Evolutionary conservation across 2,329 filamentous ascomycete species (phyloP).

Genomic region (Epichloe aotearoae): DNA sequence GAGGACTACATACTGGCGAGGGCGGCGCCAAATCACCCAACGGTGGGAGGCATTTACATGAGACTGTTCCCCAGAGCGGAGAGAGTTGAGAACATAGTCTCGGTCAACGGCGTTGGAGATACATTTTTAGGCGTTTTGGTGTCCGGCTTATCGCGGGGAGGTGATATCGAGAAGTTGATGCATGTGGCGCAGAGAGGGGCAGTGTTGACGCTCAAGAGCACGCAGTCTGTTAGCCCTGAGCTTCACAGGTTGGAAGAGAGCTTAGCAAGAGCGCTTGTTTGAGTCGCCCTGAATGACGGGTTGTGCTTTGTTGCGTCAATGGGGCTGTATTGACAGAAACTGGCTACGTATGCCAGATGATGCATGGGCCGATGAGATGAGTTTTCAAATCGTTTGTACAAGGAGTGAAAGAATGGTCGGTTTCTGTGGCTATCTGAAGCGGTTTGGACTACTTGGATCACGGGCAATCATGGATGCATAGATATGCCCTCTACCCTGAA

Average conservation of each 20-base stretch:
- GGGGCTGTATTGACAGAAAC: no score
- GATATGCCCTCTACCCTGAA: no score
- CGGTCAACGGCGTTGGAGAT: conserved; percentile 89
- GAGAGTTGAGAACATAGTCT: conserved; percentile 58
- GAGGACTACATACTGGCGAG: conserved; percentile 61
- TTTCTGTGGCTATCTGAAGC: no score
- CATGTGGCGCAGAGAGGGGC: conserved; percentile 71
- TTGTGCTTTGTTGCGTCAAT: no score
- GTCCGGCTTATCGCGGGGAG: conserved; percentile 57
- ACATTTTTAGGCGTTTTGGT: conserved; percentile 79
- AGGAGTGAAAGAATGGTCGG: no score
- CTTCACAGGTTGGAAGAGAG: conserved; percentile 32
- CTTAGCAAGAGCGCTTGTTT: conserved; percentile 14
- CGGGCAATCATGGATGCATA: no score
- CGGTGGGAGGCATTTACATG: conserved; percentile 73
- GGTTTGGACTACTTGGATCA: no score
- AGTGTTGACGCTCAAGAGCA: conserved; percentile 61
- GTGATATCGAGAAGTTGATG: conserved; percentile 49
- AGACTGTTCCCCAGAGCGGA: conserved; percentile 53
- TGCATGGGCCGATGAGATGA: no score
- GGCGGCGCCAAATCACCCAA: conserved; percentile 34
- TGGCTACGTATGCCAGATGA: no score
- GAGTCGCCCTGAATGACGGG: background rate
- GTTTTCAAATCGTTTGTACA: no score
- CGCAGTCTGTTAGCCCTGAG: conserved; percentile 55